These are phyloP conservation scores for Salvia splendens DNA, from an alignment of 257 asterid species.

Conservation along the genomic window DNA sequence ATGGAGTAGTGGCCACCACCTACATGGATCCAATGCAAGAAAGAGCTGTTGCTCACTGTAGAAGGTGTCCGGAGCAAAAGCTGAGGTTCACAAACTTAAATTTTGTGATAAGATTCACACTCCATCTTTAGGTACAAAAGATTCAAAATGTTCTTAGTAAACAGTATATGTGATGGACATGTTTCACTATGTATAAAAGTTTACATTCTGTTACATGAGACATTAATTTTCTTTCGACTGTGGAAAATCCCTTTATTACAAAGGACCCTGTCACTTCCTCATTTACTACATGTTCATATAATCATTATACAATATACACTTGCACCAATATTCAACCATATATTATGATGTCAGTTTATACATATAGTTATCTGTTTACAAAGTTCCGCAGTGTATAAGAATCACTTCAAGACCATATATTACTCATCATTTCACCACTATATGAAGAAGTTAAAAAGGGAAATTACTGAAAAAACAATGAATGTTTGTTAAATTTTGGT, in stretches of 20 bases:
- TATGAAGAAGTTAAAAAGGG: too few relatives aligned
- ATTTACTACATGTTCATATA: not conserved
- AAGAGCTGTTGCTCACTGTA: slow-evolving; percentile 39
- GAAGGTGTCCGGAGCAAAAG: slow-evolving; percentile 31
- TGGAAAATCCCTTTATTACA: slow-evolving; percentile 4
- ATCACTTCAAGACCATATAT: too few relatives aligned
- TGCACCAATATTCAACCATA: too few relatives aligned
- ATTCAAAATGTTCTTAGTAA: slow-evolving; percentile 24
- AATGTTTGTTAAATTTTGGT: too few relatives aligned
- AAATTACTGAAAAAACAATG: too few relatives aligned
- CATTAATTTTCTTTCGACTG: slow-evolving; percentile 15
- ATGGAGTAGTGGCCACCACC: slow-evolving; percentile 19
- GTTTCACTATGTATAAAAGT: slow-evolving; percentile 2
- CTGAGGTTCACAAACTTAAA: slow-evolving; percentile 36
- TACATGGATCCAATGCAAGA: slow-evolving; percentile 42
- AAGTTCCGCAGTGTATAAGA: too few relatives aligned
- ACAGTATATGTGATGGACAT: slow-evolving; percentile 25
- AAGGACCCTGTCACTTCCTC: not conserved
- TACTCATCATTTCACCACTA: too few relatives aligned
- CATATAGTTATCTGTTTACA: too few relatives aligned
- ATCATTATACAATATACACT: too few relatives aligned
- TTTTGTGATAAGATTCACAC: slow-evolving; percentile 39
- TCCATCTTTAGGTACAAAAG: slow-evolving; percentile 30
- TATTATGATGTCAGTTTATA: too few relatives aligned
- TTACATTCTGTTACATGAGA: not conserved